Conservation (phyloP, 139 green algal species). For the Chlorella sorokiniana region DNA sequence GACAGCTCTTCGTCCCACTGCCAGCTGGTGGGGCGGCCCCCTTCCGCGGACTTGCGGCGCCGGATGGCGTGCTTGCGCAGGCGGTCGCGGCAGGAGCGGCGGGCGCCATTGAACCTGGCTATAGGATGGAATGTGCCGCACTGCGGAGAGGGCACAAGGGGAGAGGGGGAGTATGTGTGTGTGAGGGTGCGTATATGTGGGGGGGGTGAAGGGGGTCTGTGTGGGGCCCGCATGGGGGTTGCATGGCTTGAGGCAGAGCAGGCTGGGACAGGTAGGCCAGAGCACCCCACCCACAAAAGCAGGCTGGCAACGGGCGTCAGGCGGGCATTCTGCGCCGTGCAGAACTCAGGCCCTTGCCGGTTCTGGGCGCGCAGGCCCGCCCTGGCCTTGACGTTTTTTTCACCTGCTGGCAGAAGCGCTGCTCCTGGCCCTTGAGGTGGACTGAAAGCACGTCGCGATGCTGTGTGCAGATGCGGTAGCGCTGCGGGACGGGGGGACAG, state of each 20-base stretch:
- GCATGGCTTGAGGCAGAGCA: no score
- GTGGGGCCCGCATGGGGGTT: no score
- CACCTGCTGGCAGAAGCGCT: conserved; percentile 24
- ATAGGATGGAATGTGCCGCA: conserved; percentile 24
- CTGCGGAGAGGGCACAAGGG: background rate
- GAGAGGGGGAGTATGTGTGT: background rate
- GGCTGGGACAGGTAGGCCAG: no score
- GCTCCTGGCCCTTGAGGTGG: background rate
- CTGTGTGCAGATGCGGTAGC: conserved; percentile 3
- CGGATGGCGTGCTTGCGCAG: conserved; percentile 26
- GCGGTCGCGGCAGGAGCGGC: conserved; percentile 15
- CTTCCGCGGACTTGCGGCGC: conserved; percentile 4
- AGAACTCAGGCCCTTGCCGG: no score
- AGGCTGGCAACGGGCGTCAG: no score
- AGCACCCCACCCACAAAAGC: no score
- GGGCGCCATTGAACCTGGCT: background rate
- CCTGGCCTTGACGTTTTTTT: background rate
- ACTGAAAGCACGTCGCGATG: conserved; percentile 5
- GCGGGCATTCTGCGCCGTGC: no score
- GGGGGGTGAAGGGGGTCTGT: no score
- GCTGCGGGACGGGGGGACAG: background rate
- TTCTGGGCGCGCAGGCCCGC: no score
- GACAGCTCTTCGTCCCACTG: background rate
- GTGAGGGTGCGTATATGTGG: background rate
- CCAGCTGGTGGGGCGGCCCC: background rate